These are phyloP conservation scores for Blastobotrys buckinghamii DNA, from an alignment of 1,139 yeast genomes.

Conservation along the genomic window DNA sequence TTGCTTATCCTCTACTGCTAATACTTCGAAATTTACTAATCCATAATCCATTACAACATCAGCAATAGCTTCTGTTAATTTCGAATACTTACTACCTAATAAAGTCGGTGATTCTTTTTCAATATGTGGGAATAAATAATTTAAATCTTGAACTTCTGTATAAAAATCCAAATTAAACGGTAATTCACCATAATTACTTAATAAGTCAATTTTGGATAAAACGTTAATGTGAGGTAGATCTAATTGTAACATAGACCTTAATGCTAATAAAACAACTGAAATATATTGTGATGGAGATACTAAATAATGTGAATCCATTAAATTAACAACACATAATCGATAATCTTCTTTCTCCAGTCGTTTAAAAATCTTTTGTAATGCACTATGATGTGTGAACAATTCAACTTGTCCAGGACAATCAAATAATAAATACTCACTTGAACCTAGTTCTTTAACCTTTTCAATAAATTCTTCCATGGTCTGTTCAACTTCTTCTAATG, in stretches of 20 bases:
- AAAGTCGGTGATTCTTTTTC: constrained; percentile 61
- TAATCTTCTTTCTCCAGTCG: constrained; percentile 64
- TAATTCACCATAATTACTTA: constrained; percentile 58
- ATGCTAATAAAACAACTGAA: constrained; percentile 72
- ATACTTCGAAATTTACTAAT: constrained; percentile 80
- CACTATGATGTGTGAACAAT: constrained; percentile 84
- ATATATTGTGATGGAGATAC: constrained; percentile 88
- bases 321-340: constrained; percentile 78
- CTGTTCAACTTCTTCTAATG: constrained; percentile 57
- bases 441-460: constrained; percentile 52
- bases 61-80: constrained; percentile 70
- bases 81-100: constrained; percentile 57
- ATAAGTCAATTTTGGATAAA: constrained; percentile 80
- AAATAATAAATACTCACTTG: constrained; percentile 68
- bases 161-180: constrained; percentile 73
- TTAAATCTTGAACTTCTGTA: constrained; percentile 85
- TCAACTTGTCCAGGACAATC: constrained; percentile 99
- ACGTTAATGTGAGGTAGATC: constrained; percentile 93
- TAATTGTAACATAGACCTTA: constrained; percentile 87
- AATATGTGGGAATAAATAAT: constrained; percentile 59
- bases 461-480: constrained; percentile 55
- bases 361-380: constrained; percentile 66
- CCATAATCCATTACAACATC: constrained; percentile 85
- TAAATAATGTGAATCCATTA: constrained; percentile 79
- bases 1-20: constrained; percentile 84